Base-by-base conservation (phyloP, 1,284 basidiomycete species). In the Sanghuangporus sanghuang region DNA sequence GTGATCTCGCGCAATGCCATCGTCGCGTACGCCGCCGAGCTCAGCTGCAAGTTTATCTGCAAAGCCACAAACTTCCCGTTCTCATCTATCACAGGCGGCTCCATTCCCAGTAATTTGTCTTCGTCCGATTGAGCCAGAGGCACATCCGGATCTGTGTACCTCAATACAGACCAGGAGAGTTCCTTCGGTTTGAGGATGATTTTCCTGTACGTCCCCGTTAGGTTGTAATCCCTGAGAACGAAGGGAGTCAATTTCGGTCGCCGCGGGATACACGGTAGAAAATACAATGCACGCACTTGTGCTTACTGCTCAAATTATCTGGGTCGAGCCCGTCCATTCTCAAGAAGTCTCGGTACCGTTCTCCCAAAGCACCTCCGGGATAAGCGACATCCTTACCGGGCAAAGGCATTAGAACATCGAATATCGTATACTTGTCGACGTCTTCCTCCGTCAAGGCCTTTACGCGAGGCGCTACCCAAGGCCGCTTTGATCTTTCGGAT, bases 1-100 rank as follows among this genome's bases (percentile, higher is more conserved):
- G 94, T 96, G 52, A 96, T 86, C 75, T 96, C 94, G 53, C 95
- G 85, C 67, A 98, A 74, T 3, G 95, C 95, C 95, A 98, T 98
- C 3, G 95, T 98, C 1, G 95, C 95, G 74, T 96, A 98, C 2
- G 93, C 90, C 2, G 92, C 90, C 3, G 93, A 93, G 23, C 92
- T 92, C 21, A 98, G 81, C 12, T 83, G 85, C 64, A 96, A 77
- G 57, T 86, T 78, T 62, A 97, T 85, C 71, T 95, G 93, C 42
- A 97, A 76, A 1, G 95, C 95, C 72, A 87, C 78, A 74, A 95
- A 96, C 70, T 85, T 90, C 53, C 93, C 93, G 64, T 86, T 81
- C 66, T 85, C 84, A 12, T 82, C 81, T 39, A 84, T 70, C 11
- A 77, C 81, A 6, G 93, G 89, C 6, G 87, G 77, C 68, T 95